Percentiles rank a stretch among this genome's conserved stretches.
phyloP scores from a whole-genome alignment of 2,329 filamentous ascomycete species.

The Akanthomyces muscarius region DNA sequence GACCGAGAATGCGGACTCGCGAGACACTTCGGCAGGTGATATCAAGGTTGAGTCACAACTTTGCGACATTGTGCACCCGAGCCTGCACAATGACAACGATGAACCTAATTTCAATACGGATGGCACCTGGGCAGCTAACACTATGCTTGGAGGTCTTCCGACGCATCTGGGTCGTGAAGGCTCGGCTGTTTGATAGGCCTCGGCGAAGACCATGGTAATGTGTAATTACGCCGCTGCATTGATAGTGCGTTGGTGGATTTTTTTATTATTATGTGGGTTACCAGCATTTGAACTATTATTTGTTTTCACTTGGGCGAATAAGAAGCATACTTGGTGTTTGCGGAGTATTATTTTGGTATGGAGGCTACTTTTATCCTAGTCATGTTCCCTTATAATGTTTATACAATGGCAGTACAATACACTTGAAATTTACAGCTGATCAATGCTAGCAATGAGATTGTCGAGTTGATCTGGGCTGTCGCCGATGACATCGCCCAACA shows the following conservation, averaged over 20 bases:
- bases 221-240: neutral
- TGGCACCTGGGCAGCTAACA: conserved; percentile 6
- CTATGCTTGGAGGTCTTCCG: neutral
- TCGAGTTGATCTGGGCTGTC: conserved; percentile 43
- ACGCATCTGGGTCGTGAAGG: neutral
- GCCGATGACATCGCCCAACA: conserved; percentile 41
- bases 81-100: neutral
- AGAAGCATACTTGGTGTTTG: conserved; percentile 12
- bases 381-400: conserved; percentile 7
- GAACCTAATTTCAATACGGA: conserved; percentile 1
- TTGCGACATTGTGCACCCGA: conserved; percentile 22
- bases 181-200: neutral
- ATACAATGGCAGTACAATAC: conserved; percentile 13
- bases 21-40: conserved; percentile 12
- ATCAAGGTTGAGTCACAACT: conserved; percentile 27
- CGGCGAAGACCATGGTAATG: neutral
- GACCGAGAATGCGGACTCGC: conserved; percentile 19
- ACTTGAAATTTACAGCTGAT: conserved; percentile 47
- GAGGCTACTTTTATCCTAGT: neutral
- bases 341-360: conserved; percentile 11
- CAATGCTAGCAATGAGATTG: conserved; percentile 52
- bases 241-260: neutral
- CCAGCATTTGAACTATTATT: neutral
- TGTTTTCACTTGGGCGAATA: neutral
- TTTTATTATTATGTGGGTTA: neutral